A percentile compares a stretch with the other conserved stretches of the same genome.
Evolutionary conservation across 805 yeast genomes (phyloP).

Genomic region (Lipomyces sp.): DNA sequence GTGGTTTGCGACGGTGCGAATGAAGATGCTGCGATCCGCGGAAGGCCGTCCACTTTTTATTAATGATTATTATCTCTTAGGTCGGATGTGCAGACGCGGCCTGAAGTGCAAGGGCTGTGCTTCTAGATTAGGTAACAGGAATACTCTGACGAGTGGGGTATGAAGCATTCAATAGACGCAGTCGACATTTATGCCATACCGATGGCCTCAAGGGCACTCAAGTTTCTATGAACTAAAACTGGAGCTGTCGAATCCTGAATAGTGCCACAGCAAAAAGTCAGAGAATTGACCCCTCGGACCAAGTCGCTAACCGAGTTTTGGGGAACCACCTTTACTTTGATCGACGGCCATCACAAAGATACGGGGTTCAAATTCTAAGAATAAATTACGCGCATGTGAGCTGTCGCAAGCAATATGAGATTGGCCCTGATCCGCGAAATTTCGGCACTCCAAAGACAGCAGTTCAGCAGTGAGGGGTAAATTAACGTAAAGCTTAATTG

Average conservation of each 20-base stretch:
- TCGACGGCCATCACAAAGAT: slow-evolving; percentile 1
- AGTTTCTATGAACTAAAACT: no score
- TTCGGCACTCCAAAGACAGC: no score
- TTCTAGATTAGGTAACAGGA: background rate
- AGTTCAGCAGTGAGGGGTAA: no score
- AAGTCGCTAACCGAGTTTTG: background rate
- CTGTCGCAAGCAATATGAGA: background rate
- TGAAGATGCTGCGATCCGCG: background rate
- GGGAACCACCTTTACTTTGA: background rate
- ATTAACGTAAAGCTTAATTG: no score
- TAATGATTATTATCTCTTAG: background rate
- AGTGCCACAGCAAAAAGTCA: background rate
- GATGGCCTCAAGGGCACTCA: background rate
- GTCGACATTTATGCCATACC: background rate
- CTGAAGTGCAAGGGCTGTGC: background rate
- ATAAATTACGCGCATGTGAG: background rate
- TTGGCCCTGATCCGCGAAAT: no score
- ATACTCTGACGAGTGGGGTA: slow-evolving; percentile 1
- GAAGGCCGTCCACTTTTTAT: background rate
- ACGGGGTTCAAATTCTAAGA: background rate
- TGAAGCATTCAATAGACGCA: background rate
- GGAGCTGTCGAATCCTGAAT: background rate
- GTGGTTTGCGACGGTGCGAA: background rate
- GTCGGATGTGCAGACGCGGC: background rate
- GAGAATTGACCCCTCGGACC: background rate